phyloP scores from a whole-genome alignment of 495 filamentous ascomycete species.

The Podospora tetraspora region DNA sequence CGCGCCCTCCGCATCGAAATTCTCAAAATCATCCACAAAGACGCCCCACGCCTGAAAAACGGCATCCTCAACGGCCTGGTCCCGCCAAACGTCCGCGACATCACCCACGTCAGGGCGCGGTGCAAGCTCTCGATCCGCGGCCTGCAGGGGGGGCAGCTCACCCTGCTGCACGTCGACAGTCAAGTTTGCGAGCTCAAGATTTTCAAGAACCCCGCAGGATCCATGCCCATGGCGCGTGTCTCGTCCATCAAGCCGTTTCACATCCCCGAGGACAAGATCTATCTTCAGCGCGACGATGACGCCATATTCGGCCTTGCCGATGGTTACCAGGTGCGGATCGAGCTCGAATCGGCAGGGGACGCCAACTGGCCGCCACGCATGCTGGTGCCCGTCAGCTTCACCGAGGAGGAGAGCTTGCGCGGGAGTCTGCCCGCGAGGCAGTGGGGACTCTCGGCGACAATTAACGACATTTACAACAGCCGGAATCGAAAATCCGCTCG shows the following conservation, averaged over 20 bases:
- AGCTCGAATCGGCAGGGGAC: constrained; percentile 43
- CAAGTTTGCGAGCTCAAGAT: constrained; percentile 43
- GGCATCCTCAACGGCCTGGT: constrained; percentile 37
- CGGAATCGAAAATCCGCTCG: constrained; percentile 34
- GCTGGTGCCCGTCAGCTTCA: constrained; percentile 27
- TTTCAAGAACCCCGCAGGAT: constrained; percentile 40
- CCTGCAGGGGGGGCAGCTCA: constrained; percentile 21
- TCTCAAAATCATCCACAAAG: constrained; percentile 43
- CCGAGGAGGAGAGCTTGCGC: constrained; percentile 23
- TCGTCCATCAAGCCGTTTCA: constrained; percentile 41
- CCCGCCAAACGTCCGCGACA: constrained; percentile 35
- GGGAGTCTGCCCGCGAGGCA: constrained; percentile 24
- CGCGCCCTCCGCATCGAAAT: constrained; percentile 44
- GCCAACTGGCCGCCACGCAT: constrained; percentile 46
- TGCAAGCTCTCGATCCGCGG: constrained; percentile 41
- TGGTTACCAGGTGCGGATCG: constrained; percentile 41
- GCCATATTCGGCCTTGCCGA: constrained; percentile 40
- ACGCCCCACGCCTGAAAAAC: constrained; percentile 34
- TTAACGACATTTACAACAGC: constrained; percentile 37
- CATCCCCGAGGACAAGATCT: constrained; percentile 44
- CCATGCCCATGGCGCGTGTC: constrained; percentile 40
- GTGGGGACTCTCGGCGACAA: constrained; percentile 38
- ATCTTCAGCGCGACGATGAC: constrained; percentile 39
- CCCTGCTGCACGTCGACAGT: constrained; percentile 42
- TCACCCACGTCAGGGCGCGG: constrained; percentile 35